phyloP scores from a whole-genome alignment of 768 basidiomycete species.

The Collybia sp. region DNA sequence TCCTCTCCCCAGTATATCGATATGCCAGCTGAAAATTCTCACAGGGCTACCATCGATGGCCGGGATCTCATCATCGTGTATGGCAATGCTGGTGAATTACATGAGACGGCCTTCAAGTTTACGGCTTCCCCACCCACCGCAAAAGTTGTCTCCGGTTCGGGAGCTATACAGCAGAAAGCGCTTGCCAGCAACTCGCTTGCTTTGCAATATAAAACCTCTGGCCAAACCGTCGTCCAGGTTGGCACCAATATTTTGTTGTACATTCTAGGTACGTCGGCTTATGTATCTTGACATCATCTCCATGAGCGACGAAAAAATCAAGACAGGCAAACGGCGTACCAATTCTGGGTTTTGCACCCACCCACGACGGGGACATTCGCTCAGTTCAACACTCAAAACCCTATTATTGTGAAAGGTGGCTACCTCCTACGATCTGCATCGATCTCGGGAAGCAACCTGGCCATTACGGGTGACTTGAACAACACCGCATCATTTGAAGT shows the following conservation, averaged over 20 bases:
- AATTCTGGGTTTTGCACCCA: slow-evolving; percentile 47
- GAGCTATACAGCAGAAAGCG: slow-evolving; percentile 27
- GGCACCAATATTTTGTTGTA: slow-evolving; percentile 35
- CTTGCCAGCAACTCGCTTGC: slow-evolving; percentile 30
- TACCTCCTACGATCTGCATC: slow-evolving; percentile 39
- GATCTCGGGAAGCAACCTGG: slow-evolving; percentile 28
- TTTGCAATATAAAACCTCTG: slow-evolving; percentile 40
- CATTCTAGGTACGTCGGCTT: slow-evolving; percentile 31
- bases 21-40: not conserved
- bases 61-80: slow-evolving; percentile 44
- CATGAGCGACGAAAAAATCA: not conserved
- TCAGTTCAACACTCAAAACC: slow-evolving; percentile 32
- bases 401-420: slow-evolving; percentile 44
- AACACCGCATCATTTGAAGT: slow-evolving; percentile 39
- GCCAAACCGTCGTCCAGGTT: slow-evolving; percentile 41
- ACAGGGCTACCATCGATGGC: slow-evolving; percentile 44
- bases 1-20: not conserved
- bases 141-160: slow-evolving; percentile 29
- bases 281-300: not conserved
- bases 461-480: slow-evolving; percentile 41
- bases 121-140: slow-evolving; percentile 18
- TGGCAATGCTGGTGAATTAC: slow-evolving; percentile 40
- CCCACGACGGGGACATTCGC: slow-evolving; percentile 30
- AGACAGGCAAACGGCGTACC: slow-evolving; percentile 46
- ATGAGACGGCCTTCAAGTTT: slow-evolving; percentile 45